Percentiles rank a stretch among this genome's conserved stretches.
These are phyloP conservation scores for Anthracocystis walkeri DNA, from an alignment of 1,284 basidiomycete species.

Conservation along the genomic window DNA sequence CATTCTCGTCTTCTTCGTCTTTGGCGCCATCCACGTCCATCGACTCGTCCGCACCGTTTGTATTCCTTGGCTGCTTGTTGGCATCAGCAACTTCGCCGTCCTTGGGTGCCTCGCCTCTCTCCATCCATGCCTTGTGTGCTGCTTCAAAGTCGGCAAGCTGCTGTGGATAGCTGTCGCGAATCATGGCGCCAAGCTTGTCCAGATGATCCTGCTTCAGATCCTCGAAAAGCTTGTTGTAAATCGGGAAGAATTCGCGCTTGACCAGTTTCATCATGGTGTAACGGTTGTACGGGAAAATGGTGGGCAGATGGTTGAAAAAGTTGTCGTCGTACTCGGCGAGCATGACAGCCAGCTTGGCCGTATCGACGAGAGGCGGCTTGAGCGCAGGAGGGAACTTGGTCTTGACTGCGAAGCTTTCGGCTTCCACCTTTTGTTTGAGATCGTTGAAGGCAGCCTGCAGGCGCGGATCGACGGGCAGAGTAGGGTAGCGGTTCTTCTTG, in stretches of 20 bases:
- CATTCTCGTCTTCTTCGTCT: conserved; percentile 38
- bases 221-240: conserved; percentile 60
- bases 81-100: conserved; percentile 22
- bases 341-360: conserved; percentile 82
- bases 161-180: conserved; percentile 51
- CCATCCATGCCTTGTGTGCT: conserved; percentile 46
- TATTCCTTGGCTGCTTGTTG: neutral
- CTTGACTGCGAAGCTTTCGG: conserved; percentile 72
- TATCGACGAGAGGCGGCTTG: conserved; percentile 79
- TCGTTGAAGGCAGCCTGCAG: conserved; percentile 77
- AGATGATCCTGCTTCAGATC: conserved; percentile 63
- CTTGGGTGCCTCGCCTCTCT: conserved; percentile 46
- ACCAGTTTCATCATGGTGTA: conserved; percentile 73
- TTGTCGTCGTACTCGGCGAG: conserved; percentile 89
- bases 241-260: conserved; percentile 65
- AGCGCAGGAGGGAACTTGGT: conserved; percentile 87
- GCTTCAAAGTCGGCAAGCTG: conserved; percentile 60
- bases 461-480: conserved; percentile 74
- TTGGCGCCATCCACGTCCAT: conserved; percentile 38
- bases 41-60: conserved; percentile 14
- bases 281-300: conserved; percentile 89
- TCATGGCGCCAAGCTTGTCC: conserved; percentile 49
- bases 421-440: conserved; percentile 75
- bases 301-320: conserved; percentile 88
- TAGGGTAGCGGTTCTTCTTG: conserved; percentile 59